These are phyloP conservation scores for Silene noctiflora DNA, from an alignment of 179 eudicot species.

Conservation along the genomic window DNA sequence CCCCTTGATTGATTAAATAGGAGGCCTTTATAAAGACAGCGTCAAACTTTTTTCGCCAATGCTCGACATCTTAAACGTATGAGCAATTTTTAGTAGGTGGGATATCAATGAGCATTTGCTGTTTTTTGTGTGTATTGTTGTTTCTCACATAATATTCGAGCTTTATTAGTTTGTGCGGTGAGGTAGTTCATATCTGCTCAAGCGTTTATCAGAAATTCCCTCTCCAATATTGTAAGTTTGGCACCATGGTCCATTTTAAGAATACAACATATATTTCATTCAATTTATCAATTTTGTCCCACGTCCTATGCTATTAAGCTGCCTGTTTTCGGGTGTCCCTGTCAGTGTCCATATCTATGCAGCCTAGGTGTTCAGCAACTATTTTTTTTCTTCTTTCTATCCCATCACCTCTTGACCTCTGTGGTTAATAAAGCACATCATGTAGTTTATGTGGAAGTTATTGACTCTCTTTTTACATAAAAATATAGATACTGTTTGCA, in stretches of 20 bases:
- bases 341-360: neutral
- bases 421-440: neutral
- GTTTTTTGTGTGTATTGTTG: neutral
- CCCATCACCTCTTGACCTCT: neutral
- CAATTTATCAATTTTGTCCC: no score
- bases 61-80: no score
- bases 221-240: neutral
- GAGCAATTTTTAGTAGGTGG: neutral
- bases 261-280: no score
- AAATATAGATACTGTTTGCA: neutral
- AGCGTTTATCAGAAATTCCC: neutral
- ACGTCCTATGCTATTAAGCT: neutral
- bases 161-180: neutral
- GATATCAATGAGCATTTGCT: slow-evolving; percentile 1
- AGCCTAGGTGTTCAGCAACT: neutral
- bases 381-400: neutral
- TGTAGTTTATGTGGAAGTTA: neutral
- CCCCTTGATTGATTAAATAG: no score
- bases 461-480: neutral
- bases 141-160: neutral
- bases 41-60: neutral
- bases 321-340: neutral
- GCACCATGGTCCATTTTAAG: no score
- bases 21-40: no score
- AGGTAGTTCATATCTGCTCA: no score